Conservation (phyloP, 2,329 filamentous ascomycete species). For the Thelonectria rubi region DNA sequence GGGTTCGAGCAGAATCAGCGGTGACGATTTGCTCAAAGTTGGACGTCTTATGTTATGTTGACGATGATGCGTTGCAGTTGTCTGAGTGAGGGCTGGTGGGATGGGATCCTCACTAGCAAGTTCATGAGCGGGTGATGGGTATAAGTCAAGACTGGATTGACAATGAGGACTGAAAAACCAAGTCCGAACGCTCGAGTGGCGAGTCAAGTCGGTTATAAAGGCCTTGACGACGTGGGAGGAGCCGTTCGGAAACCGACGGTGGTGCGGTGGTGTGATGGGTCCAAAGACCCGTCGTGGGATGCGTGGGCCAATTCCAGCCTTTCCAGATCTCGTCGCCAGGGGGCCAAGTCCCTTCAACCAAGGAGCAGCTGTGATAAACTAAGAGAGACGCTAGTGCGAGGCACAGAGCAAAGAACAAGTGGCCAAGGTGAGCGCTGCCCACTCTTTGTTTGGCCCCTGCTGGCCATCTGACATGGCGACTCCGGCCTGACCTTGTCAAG, state of each 20-base stretch:
- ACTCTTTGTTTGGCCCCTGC: constrained; percentile 26
- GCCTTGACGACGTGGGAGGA: constrained; percentile 33
- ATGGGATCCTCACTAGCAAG: constrained; percentile 40
- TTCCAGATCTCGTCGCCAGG: constrained; percentile 40
- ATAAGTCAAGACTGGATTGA: constrained; percentile 30
- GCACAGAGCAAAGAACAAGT: constrained; percentile 26
- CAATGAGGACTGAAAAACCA: constrained; percentile 20
- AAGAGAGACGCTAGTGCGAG: constrained; percentile 32
- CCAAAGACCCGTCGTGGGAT: constrained; percentile 36
- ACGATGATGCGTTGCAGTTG: constrained; percentile 32
- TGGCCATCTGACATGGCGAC: constrained; percentile 41
- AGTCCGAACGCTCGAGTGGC: constrained; percentile 33
- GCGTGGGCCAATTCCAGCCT: constrained; percentile 42
- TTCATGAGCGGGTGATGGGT: constrained; percentile 39
- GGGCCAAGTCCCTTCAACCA: constrained; percentile 22
- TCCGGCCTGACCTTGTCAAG: constrained; percentile 29
- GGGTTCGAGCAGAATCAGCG: constrained; percentile 22
- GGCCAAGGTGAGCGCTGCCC: constrained; percentile 21
- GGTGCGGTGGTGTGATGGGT: constrained; percentile 42
- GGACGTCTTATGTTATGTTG: constrained; percentile 35
- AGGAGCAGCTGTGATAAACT: constrained; percentile 35
- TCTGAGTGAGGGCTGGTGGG: constrained; percentile 28
- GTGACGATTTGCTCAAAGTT: constrained; percentile 17
- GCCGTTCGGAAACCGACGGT: constrained; percentile 43
- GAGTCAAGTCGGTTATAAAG: constrained; percentile 42